Evolutionary conservation across 345 rosid species (phyloP).

Genomic region (Punica granatum): DNA sequence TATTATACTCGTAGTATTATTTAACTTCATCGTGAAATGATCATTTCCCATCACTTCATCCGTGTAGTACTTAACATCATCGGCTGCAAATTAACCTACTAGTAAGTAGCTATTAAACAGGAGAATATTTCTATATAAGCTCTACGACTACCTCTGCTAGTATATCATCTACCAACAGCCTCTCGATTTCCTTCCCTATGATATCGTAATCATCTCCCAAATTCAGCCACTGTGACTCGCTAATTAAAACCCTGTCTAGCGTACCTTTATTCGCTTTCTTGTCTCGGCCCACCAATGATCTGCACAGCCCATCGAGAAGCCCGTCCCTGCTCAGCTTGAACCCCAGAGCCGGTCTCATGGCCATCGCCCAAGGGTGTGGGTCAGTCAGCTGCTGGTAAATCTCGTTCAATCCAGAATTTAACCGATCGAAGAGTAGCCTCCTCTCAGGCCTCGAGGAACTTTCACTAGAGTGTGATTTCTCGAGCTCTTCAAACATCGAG

Average conservation of each 20-base stretch:
- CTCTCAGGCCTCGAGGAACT: slow-evolving; percentile 52
- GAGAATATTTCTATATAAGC: slow-evolving; percentile 10
- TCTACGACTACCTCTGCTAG: slow-evolving; percentile 40
- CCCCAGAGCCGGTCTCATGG: slow-evolving; percentile 10
- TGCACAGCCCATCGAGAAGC: slow-evolving; percentile 35
- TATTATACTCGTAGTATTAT: background rate
- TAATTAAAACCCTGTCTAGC: slow-evolving; percentile 25
- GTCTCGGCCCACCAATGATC: slow-evolving; percentile 30
- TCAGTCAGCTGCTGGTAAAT: slow-evolving; percentile 35
- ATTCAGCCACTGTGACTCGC: slow-evolving; percentile 49
- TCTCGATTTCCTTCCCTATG: slow-evolving; percentile 72
- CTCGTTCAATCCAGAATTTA: slow-evolving; percentile 44
- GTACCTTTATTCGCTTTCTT: slow-evolving; percentile 29
- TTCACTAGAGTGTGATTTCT: slow-evolving; percentile 42
- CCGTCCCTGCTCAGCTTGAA: slow-evolving; percentile 33
- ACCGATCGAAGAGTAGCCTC: slow-evolving; percentile 55
- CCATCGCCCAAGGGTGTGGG: slow-evolving; percentile 58
- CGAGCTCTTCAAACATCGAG: slow-evolving; percentile 57
- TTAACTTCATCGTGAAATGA: background rate
- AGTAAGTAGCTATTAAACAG: background rate
- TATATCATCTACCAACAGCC: slow-evolving; percentile 52
- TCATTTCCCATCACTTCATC: background rate
- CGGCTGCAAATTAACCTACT: background rate
- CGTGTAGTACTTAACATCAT: background rate
- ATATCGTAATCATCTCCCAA: slow-evolving; percentile 42